These are phyloP conservation scores for Panicum miliaceum DNA, from an alignment of 176 grass and related monocot species.

Conservation along the genomic window DNA sequence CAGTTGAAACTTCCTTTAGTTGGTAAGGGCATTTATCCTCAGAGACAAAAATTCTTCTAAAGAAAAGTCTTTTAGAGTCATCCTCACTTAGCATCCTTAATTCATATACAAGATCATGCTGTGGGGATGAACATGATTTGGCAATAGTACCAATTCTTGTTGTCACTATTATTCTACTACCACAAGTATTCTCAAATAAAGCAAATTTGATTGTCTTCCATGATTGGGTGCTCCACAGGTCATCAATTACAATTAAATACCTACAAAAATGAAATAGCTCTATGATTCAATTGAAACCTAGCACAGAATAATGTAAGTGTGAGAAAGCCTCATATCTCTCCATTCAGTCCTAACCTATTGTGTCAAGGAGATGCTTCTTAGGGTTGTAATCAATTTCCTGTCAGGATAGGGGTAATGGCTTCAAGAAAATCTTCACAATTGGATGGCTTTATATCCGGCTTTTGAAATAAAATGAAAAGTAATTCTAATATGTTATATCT, in stretches of 20 bases:
- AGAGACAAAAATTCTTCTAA: conserved; percentile 48
- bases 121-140: conserved; percentile 46
- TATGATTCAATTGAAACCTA: background rate
- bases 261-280: conserved; percentile 15
- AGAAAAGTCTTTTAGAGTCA: conserved; percentile 55
- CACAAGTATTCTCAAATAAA: conserved; percentile 41
- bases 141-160: conserved; percentile 51
- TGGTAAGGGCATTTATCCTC: conserved; percentile 46
- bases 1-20: conserved; percentile 39
- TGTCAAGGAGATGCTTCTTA: background rate
- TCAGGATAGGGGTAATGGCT: background rate
- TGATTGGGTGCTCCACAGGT: conserved; percentile 44
- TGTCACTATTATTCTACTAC: conserved; percentile 56
- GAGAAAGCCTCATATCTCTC: background rate
- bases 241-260: conserved; percentile 55
- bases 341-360: background rate
- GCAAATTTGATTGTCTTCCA: conserved; percentile 50
- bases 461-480: background rate
- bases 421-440: background rate
- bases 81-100: conserved; percentile 35
- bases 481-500: background rate
- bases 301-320: background rate
- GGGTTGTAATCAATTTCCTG: background rate
- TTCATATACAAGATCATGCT: conserved; percentile 42
- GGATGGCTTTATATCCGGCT: background rate